Evolutionary conservation across 2,329 filamentous ascomycete species (phyloP), one percentile per base, ranked within the genome.

Genomic region (Mycosphaerella arachidis): DNA sequence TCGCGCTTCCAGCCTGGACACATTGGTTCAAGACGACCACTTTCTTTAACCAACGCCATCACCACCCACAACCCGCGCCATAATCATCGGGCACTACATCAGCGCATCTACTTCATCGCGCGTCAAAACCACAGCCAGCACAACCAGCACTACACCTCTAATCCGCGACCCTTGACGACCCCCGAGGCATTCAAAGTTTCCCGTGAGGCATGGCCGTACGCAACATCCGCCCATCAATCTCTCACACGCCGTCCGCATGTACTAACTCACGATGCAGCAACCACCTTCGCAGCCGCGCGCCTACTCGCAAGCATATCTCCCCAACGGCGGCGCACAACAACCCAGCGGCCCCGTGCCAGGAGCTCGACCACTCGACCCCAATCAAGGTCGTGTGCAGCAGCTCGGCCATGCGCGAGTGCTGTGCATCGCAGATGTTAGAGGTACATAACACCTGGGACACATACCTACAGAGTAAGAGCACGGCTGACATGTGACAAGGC

Each of bases 401-500:
- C 71, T 78, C 55, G 78, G 78, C 63, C 77, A 77, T 68, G 75
- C 74, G 40, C 70, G 79, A 63, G 78, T 82, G 54, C 75, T 82
- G 35, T 82, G 79, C 68, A 78, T 82, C 68, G 79, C 79, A 56
- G 79, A 82, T 64, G 79, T 82, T 53, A 72, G 79, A 79, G 79
- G 79, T 81, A 70, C 57, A 53, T 18, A 43, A 37, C 9, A 12
- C 57, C 3, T 51, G 9, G 30, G 51, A 6, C 33, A 45, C 31
- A 55, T 56, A n/a, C 29, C 6, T 13, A 45, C 51, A 31, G n/a
- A n/a, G 40, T 35, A 55, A 46, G 13, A 53, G 29, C 46, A 58
- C 57, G 45, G 53, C 65, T 68, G 50, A 70, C 55, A 54, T 18
- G 51, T 58, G 40, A 46, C 57, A 68, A 99, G 94, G 94, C 77